Conservation (phyloP, 202 grass and related monocot genomes). For the Zizania palustris region DNA sequence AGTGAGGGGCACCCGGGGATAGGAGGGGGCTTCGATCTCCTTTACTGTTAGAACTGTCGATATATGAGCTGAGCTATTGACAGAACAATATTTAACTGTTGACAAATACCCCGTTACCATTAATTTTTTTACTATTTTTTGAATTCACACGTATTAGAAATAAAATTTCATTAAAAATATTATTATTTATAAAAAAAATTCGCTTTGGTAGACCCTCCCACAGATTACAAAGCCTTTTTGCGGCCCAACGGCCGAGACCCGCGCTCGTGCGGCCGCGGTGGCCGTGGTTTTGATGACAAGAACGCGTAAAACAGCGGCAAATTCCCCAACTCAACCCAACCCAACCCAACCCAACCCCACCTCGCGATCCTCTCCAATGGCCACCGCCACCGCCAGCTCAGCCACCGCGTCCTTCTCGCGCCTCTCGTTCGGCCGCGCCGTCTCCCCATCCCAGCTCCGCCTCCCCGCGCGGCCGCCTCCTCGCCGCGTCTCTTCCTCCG, state of each 20-base stretch:
- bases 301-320: neutral
- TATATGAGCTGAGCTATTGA: too few relatives aligned
- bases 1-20: too few relatives aligned
- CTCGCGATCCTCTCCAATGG: neutral
- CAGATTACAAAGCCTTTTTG: neutral
- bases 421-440: conserved; percentile 9
- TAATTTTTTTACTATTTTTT: too few relatives aligned
- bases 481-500: conserved; percentile 29
- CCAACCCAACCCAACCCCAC: neutral
- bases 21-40: too few relatives aligned
- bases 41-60: too few relatives aligned
- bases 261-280: neutral
- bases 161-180: too few relatives aligned
- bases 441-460: neutral
- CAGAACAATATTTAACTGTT: too few relatives aligned
- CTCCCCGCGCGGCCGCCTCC: conserved; percentile 3
- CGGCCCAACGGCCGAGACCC: neutral
- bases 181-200: too few relatives aligned
- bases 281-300: neutral
- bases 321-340: neutral
- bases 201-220: too few relatives aligned
- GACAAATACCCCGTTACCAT: too few relatives aligned
- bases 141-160: too few relatives aligned
- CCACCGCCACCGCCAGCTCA: neutral
- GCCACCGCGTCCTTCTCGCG: neutral